These are phyloP conservation scores for Cryptococcus floricola DNA, from an alignment of 1,284 basidiomycete species.

Conservation along the genomic window DNA sequence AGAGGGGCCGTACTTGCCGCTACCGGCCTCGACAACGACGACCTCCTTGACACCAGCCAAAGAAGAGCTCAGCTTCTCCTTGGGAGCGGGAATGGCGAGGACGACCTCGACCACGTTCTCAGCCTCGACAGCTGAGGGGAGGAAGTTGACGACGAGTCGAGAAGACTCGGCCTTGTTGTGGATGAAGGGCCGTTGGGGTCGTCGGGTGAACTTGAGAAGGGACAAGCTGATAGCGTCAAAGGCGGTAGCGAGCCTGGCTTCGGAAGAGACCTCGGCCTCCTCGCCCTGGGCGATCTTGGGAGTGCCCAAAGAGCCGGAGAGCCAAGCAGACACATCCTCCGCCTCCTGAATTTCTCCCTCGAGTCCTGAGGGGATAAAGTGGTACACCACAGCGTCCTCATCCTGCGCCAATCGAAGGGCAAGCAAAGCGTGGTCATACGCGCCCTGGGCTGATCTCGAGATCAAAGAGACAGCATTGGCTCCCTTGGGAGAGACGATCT, in stretches of 20 bases:
- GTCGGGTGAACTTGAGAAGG: conserved; percentile 60
- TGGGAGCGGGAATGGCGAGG: conserved; percentile 62
- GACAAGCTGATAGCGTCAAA: conserved; percentile 64
- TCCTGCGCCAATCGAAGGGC: conserved; percentile 63
- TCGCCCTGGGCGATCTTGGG: conserved; percentile 15
- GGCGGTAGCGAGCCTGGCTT: conserved; percentile 52
- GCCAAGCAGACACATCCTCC: conserved; percentile 59
- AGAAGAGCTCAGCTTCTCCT: conserved; percentile 60
- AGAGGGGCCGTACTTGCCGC: conserved; percentile 77
- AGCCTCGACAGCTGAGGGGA: conserved; percentile 54
- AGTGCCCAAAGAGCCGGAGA: conserved; percentile 35
- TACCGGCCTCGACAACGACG: conserved; percentile 78
- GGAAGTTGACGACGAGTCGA: conserved; percentile 68
- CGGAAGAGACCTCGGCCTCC: conserved; percentile 9
- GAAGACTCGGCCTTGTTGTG: conserved; percentile 53
- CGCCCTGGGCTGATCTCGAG: conserved; percentile 62
- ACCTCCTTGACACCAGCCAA: conserved; percentile 66
- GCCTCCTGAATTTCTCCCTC: conserved; percentile 54
- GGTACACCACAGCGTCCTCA: conserved; percentile 65
- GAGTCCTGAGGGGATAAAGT: conserved; percentile 59
- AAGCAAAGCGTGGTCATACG: conserved; percentile 69
- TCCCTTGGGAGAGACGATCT: conserved; percentile 26
- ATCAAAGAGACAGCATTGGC: conserved; percentile 56
- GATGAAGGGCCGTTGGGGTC: conserved; percentile 58
- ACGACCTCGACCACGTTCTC: conserved; percentile 66